Conservation (phyloP, 345 rosid genomes). For the Xanthoceras sorbifolium region DNA sequence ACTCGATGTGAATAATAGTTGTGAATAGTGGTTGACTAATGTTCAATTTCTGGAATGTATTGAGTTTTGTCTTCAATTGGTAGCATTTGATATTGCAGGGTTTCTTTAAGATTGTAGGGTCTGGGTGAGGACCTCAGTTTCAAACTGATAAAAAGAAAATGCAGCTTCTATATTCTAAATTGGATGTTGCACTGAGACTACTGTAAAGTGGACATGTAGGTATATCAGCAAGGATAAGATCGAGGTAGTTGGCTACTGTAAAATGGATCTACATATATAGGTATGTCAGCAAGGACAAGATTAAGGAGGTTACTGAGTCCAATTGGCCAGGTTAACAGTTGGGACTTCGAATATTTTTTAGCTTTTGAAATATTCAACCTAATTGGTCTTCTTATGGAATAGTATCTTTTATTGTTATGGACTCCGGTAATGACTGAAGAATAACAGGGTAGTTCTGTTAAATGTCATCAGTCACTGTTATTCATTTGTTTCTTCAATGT, state of each 20-base stretch:
- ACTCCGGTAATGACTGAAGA: conserved; percentile 1
- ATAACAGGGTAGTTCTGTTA: background rate
- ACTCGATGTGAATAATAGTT: background rate
- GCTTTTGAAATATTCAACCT: background rate
- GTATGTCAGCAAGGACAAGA: background rate
- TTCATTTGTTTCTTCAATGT: background rate
- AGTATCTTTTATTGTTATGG: background rate
- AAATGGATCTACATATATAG: background rate
- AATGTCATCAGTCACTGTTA: background rate
- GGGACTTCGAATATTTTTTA: background rate
- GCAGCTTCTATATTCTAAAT: background rate
- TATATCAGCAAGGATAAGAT: background rate
- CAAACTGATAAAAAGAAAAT: background rate
- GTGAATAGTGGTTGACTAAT: background rate
- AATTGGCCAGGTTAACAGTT: background rate
- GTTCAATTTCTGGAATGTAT: background rate
- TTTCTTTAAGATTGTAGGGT: background rate
- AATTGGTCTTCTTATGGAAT: conserved; percentile 8
- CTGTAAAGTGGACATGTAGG: background rate
- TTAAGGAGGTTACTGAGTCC: background rate
- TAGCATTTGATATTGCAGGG: background rate
- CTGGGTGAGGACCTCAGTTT: background rate
- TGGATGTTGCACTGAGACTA: background rate
- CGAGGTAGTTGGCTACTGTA: background rate
- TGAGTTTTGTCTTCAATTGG: background rate